A percentile compares a stretch with the other conserved stretches of the same genome.
These are phyloP conservation scores for Scleromitrula shiraiana DNA, from an alignment of 2,329 filamentous ascomycete species.

Conservation along the genomic window DNA sequence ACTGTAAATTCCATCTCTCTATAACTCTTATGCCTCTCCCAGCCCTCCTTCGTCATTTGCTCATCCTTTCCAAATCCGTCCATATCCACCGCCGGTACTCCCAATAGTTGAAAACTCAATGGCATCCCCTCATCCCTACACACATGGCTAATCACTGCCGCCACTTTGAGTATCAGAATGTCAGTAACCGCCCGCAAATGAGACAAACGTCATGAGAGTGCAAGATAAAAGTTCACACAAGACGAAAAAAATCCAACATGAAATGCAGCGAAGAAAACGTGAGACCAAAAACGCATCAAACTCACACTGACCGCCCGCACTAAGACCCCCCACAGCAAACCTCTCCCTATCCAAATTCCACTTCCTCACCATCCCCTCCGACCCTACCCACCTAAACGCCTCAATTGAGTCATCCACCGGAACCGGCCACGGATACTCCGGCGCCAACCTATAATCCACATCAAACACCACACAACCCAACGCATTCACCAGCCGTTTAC, in stretches of 20 bases:
- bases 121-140: constrained; percentile 15
- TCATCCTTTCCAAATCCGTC: constrained; percentile 10
- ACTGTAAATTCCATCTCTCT: constrained; percentile 14
- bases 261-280: no score
- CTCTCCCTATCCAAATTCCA: constrained; percentile 13
- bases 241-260: no score
- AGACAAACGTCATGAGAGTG: no score
- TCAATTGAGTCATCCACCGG: constrained; percentile 38
- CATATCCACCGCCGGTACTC: constrained; percentile 15
- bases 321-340: constrained; percentile 17
- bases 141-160: constrained; percentile 15
- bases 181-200: no score
- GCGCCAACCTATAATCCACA: constrained; percentile 37
- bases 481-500: constrained; percentile 33
- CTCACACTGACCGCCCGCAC: constrained; percentile 17
- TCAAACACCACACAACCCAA: constrained; percentile 36
- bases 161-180: no score
- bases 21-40: constrained; percentile 15
- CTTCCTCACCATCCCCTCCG: constrained; percentile 16
- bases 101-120: constrained; percentile 17
- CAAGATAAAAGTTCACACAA: no score
- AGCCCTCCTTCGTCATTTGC: constrained; percentile 4
- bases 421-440: constrained; percentile 38
- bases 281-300: no score
- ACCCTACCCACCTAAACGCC: constrained; percentile 34